These are phyloP conservation scores for Linnemannia hyalina DNA, from an alignment of 192 early-diverging fungal genomes.

Conservation along the genomic window DNA sequence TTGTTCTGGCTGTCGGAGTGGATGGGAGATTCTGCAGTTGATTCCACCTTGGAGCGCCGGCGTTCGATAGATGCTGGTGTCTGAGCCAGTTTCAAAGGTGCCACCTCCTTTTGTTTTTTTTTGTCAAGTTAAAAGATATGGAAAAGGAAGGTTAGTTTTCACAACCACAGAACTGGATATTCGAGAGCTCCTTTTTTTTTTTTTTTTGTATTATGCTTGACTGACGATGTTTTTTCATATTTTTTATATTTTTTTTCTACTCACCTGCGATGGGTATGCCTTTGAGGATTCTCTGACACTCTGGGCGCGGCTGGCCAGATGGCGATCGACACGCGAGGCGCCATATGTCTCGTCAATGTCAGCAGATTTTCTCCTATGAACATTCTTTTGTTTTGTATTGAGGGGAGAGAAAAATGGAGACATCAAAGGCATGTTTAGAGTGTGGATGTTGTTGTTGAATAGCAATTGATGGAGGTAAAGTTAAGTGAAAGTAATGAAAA, in stretches of 20 bases:
- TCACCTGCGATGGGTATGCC: conserved; percentile 18
- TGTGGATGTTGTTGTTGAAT: neutral
- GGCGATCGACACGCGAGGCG: conserved; percentile 44
- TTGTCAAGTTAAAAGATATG: neutral
- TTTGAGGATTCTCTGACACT: conserved; percentile 43
- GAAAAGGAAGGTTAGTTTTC: neutral
- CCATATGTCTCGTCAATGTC: conserved; percentile 31
- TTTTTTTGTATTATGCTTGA: neutral
- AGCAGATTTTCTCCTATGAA: conserved; percentile 32
- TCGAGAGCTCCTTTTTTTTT: neutral
- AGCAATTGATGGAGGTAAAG: neutral
- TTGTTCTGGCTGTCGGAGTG: neutral
- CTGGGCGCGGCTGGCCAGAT: conserved; percentile 37
- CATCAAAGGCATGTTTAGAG: neutral
- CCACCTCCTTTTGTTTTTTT: conserved; percentile 3
- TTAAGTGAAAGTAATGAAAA: neutral
- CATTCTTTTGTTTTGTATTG: conserved; percentile 13
- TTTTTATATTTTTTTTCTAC: neutral
- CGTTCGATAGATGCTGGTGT: neutral
- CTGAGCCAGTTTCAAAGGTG: conserved; percentile 2
- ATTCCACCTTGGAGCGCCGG: conserved; percentile 19
- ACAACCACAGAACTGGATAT: neutral
- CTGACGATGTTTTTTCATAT: neutral
- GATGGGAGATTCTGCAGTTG: neutral
- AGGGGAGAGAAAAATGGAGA: neutral